Conservation (phyloP, 768 basidiomycete species). For the Pleurotus platypus region DNA sequence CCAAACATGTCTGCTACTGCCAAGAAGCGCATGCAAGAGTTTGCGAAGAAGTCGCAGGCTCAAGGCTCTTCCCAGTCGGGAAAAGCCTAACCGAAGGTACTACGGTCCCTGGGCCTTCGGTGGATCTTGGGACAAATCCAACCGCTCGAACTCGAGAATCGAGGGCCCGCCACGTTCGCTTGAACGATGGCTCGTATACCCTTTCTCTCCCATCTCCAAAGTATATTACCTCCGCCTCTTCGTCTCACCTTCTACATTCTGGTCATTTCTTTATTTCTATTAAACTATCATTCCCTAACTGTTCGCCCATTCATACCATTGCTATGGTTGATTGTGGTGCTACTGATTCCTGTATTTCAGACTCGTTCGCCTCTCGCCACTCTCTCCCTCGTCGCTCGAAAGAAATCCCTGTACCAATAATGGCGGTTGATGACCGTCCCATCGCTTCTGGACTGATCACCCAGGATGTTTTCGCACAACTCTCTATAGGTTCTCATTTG, state of each 20-base stretch:
- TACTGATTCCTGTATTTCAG: slow-evolving; percentile 31
- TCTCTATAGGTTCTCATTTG: slow-evolving; percentile 23
- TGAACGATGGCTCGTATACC: too few species aligned
- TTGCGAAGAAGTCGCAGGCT: too few species aligned
- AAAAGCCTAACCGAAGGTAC: too few species aligned
- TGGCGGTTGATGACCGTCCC: slow-evolving; percentile 32
- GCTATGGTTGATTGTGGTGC: slow-evolving; percentile 32
- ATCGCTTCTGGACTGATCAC: slow-evolving; percentile 37
- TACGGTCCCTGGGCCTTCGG: slow-evolving; percentile 25
- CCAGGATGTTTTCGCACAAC: slow-evolving; percentile 27
- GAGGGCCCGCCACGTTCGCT: too few species aligned
- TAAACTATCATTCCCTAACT: slow-evolving; percentile 25
- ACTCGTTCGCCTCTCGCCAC: slow-evolving; percentile 26
- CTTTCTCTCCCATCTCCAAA: too few species aligned
- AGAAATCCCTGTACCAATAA: slow-evolving; percentile 27
- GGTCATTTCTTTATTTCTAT: slow-evolving; percentile 26
- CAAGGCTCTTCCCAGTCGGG: too few species aligned
- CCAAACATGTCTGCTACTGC: slow-evolving; percentile 19
- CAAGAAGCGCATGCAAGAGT: too few species aligned
- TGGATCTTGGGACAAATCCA: too few species aligned
- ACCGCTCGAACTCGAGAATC: too few species aligned
- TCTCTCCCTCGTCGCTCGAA: slow-evolving; percentile 24
- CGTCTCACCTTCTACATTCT: slow-evolving; percentile 8
- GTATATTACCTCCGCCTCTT: slow-evolving; percentile 15
- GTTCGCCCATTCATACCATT: slow-evolving; percentile 16